A percentile compares a stretch with the other conserved stretches of the same genome.
These are phyloP conservation scores for Trichosporon ovoides DNA, from an alignment of 1,284 basidiomycete species.

Conservation along the genomic window DNA sequence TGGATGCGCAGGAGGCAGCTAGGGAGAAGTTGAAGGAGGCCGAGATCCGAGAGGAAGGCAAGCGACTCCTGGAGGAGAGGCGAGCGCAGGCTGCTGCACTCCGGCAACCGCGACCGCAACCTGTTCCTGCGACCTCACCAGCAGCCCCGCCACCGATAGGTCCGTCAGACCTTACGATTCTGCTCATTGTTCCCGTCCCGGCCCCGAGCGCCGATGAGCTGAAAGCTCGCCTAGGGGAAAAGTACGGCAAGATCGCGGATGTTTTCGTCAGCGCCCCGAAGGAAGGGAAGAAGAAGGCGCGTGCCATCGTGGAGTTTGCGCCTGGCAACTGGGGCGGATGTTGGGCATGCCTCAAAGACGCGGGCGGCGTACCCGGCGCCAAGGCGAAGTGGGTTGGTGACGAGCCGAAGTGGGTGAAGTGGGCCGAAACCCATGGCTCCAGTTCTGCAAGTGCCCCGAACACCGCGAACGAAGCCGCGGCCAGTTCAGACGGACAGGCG, in stretches of 20 bases:
- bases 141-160: conserved; percentile 28
- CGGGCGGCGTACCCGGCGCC: conserved; percentile 49
- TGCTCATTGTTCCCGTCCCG: conserved; percentile 36
- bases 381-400: conserved; percentile 63
- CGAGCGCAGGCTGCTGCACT: conserved; percentile 12
- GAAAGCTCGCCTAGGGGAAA: conserved; percentile 13
- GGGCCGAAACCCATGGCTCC: conserved; percentile 57
- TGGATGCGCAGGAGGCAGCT: conserved; percentile 57
- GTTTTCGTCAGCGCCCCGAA: conserved; percentile 29
- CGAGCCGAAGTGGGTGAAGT: conserved; percentile 67
- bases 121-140: background rate
- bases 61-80: conserved; percentile 61
- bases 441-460: too few relatives aligned
- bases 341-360: conserved; percentile 43
- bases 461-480: background rate
- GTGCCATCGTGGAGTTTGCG: conserved; percentile 46
- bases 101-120: conserved; percentile 14
- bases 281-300: conserved; percentile 50
- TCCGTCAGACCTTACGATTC: conserved; percentile 38
- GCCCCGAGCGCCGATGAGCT: conserved; percentile 17
- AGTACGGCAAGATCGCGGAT: conserved; percentile 42
- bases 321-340: conserved; percentile 51
- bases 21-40: conserved; percentile 57
- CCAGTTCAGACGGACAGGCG: background rate
- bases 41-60: conserved; percentile 70